phyloP scores from a whole-genome alignment of 768 basidiomycete species.

The Macrolepiota fuliginosa region DNA sequence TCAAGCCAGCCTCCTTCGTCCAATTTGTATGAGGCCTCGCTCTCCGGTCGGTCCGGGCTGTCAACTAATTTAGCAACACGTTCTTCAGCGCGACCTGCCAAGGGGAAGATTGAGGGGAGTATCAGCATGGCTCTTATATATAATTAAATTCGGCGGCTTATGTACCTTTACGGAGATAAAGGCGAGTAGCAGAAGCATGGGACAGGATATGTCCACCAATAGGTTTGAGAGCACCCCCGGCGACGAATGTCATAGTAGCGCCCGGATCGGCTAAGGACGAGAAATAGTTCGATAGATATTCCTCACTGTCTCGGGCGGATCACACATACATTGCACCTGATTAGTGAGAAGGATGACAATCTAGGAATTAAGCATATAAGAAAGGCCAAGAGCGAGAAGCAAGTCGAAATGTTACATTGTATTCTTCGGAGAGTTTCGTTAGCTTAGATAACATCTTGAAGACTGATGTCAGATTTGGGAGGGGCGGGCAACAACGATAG shows the following conservation, averaged over 20 bases:
- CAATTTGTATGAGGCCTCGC: constrained; percentile 88
- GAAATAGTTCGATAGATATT: neutral
- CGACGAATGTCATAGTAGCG: constrained; percentile 93
- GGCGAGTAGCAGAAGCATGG: constrained; percentile 83
- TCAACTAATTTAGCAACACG: constrained; percentile 89
- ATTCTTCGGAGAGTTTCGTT: constrained; percentile 90
- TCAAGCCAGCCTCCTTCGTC: constrained; percentile 92
- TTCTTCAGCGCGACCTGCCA: constrained; percentile 83
- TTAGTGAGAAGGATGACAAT: constrained; percentile 88
- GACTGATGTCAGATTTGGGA: neutral
- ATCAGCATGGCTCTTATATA: neutral
- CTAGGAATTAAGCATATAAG: constrained; percentile 34
- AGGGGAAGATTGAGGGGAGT: neutral
- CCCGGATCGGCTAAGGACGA: constrained; percentile 80
- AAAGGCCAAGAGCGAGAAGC: neutral
- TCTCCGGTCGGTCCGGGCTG: constrained; percentile 86
- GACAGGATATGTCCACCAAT: constrained; percentile 89
- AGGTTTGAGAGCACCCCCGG: constrained; percentile 88
- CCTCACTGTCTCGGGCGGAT: neutral
- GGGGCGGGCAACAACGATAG: constrained; percentile 21
- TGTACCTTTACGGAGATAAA: constrained; percentile 84
- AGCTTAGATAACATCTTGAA: constrained; percentile 88
- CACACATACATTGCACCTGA: constrained; percentile 77
- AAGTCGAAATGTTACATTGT: constrained; percentile 49
- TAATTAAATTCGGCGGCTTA: constrained; percentile 13